phyloP scores from a whole-genome alignment of 2,329 filamentous ascomycete species.

The Phaeosphaeriaceae sp. region DNA sequence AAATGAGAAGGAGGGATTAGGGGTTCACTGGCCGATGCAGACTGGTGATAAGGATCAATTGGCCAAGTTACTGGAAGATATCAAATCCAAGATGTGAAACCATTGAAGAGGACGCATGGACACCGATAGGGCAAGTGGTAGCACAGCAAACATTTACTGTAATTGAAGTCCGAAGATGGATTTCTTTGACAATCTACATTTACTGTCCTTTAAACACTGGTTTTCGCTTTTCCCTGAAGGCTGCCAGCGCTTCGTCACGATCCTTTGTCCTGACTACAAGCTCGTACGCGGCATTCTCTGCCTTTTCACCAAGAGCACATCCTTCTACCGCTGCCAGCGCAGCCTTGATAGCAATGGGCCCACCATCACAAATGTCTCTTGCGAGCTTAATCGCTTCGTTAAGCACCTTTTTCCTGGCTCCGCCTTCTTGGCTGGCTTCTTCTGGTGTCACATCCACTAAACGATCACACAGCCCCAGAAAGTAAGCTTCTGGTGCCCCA shows the following conservation, averaged over 20 bases:
- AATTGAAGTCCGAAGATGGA: not conserved
- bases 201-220: constrained; percentile 67
- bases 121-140: no score
- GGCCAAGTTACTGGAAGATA: constrained; percentile 78
- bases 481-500: constrained; percentile 83
- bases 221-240: constrained; percentile 80
- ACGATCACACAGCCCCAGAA: constrained; percentile 87
- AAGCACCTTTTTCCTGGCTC: constrained; percentile 71
- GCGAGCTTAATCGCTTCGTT: constrained; percentile 80
- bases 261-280: constrained; percentile 84
- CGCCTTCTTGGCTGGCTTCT: constrained; percentile 56
- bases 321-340: constrained; percentile 79
- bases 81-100: constrained; percentile 86
- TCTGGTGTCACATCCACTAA: constrained; percentile 78
- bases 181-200: not conserved
- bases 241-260: constrained; percentile 82
- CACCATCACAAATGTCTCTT: constrained; percentile 85
- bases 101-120: constrained; percentile 8
- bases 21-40: constrained; percentile 79
- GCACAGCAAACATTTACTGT: no score
- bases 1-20: constrained; percentile 78
- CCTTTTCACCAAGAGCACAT: constrained; percentile 68
- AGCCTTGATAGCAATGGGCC: constrained; percentile 80
- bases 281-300: constrained; percentile 89
- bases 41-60: constrained; percentile 80